These are phyloP conservation scores for Wickerhamiella alocasiicola DNA, from an alignment of 805 yeast genomes.

Conservation along the genomic window DNA sequence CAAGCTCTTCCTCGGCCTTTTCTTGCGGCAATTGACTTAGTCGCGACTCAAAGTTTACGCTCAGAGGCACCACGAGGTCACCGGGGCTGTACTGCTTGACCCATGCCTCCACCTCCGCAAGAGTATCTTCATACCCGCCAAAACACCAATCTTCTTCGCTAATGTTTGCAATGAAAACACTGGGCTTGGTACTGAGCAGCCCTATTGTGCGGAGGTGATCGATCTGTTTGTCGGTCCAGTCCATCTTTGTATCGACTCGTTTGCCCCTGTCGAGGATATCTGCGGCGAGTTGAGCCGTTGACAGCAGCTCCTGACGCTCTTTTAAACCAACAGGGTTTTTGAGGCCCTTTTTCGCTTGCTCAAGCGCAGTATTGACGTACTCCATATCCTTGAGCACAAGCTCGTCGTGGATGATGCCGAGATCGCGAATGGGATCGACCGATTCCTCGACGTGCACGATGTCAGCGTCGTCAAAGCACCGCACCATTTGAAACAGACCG, in stretches of 20 bases:
- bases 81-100: constrained; percentile 52
- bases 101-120: constrained; percentile 49
- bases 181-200: constrained; percentile 80
- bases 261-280: constrained; percentile 49
- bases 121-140: constrained; percentile 28
- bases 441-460: constrained; percentile 54
- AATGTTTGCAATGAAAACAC: constrained; percentile 62
- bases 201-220: constrained; percentile 35
- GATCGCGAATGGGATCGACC: constrained; percentile 53
- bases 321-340: constrained; percentile 25
- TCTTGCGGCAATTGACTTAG: constrained; percentile 37
- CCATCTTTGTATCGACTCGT: constrained; percentile 41
- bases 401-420: constrained; percentile 53
- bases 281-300: constrained; percentile 29
- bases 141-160: constrained; percentile 52
- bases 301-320: constrained; percentile 33
- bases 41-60: constrained; percentile 53
- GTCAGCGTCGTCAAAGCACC: constrained; percentile 52
- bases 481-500: constrained; percentile 56
- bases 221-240: constrained; percentile 49
- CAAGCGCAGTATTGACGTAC: constrained; percentile 45
- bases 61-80: constrained; percentile 56
- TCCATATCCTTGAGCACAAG: constrained; percentile 56
- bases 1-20: constrained; percentile 22
- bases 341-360: constrained; percentile 34